These are phyloP conservation scores for Neopestalotiopsis clavispora DNA, from an alignment of 2,329 filamentous ascomycete species.

Conservation along the genomic window DNA sequence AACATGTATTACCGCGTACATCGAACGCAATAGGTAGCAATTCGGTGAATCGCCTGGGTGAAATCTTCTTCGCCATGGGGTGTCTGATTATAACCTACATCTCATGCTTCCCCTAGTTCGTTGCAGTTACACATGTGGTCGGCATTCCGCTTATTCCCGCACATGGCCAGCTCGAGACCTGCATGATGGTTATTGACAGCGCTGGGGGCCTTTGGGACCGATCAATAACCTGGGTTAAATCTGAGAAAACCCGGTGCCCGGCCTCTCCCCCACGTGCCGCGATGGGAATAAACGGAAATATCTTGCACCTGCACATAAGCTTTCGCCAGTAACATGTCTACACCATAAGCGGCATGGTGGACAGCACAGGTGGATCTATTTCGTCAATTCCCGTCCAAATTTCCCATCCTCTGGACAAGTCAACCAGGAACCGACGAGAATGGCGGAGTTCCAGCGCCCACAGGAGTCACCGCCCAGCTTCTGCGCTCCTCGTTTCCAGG, in stretches of 20 bases:
- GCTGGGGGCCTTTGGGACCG: too few species aligned
- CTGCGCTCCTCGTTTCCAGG: conserved; percentile 1
- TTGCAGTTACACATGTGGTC: background rate
- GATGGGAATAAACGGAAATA: conserved; percentile 22
- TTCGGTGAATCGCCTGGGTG: too few species aligned
- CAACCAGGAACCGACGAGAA: conserved; percentile 10
- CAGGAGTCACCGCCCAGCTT: background rate
- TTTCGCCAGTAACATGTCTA: conserved; percentile 8
- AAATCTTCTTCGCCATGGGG: background rate
- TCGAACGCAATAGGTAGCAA: too few species aligned
- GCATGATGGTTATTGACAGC: background rate
- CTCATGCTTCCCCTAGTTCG: background rate
- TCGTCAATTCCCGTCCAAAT: conserved; percentile 12
- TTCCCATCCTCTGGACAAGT: background rate
- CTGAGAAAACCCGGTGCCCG: background rate
- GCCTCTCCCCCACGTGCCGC: background rate
- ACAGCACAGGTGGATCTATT: conserved; percentile 13
- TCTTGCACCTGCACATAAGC: background rate
- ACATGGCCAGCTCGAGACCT: background rate
- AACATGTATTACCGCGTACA: too few species aligned
- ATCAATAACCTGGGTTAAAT: background rate
- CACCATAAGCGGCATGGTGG: conserved; percentile 5
- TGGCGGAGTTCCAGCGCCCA: background rate
- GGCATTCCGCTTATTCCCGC: conserved; percentile 1
- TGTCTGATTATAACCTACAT: background rate